Conservation (phyloP, 495 filamentous ascomycete genomes). For the Xylaria curta region DNA sequence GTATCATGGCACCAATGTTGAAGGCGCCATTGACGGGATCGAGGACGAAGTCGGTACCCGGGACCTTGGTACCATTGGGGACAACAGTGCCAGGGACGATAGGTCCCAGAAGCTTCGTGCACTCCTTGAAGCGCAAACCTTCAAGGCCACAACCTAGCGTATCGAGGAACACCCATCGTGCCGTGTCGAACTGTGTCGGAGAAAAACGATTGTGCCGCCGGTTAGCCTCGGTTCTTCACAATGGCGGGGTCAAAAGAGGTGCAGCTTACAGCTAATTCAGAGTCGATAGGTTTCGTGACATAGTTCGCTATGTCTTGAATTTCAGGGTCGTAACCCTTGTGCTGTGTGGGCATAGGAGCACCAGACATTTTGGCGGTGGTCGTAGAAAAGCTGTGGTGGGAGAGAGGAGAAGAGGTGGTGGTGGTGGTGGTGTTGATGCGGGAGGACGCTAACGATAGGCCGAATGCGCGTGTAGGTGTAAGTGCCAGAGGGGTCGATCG, state of each 20-base stretch:
- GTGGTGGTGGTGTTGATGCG: constrained; percentile 20
- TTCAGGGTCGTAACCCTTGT: constrained; percentile 81
- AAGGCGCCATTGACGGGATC: constrained; percentile 96
- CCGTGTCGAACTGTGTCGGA: constrained; percentile 82
- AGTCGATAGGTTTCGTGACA: constrained; percentile 87
- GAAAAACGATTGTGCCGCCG: constrained; percentile 31
- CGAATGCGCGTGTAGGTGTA: constrained; percentile 30
- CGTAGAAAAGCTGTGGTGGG: constrained; percentile 58
- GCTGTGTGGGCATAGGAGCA: constrained; percentile 54
- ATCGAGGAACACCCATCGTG: constrained; percentile 87
- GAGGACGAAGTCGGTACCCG: constrained; percentile 90
- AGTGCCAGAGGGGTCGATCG: constrained; percentile 33
- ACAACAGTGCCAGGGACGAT: constrained; percentile 90
- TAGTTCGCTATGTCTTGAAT: constrained; percentile 94
- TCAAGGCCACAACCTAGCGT: constrained; percentile 96
- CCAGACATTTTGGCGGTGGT: constrained; percentile 61
- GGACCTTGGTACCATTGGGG: constrained; percentile 90
- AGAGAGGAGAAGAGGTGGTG: constrained; percentile 31
- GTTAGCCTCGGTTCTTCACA: constrained; percentile 31
- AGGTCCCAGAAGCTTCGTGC: constrained; percentile 92
- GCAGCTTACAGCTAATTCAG: constrained; percentile 83
- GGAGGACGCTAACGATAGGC: constrained; percentile 32
- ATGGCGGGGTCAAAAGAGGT: constrained; percentile 8
- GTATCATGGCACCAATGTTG: constrained; percentile 98
- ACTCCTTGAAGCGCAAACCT: constrained; percentile 94